Conservation (phyloP, 805 yeast species). For the Tetrapisispora namnaoensis region DNA sequence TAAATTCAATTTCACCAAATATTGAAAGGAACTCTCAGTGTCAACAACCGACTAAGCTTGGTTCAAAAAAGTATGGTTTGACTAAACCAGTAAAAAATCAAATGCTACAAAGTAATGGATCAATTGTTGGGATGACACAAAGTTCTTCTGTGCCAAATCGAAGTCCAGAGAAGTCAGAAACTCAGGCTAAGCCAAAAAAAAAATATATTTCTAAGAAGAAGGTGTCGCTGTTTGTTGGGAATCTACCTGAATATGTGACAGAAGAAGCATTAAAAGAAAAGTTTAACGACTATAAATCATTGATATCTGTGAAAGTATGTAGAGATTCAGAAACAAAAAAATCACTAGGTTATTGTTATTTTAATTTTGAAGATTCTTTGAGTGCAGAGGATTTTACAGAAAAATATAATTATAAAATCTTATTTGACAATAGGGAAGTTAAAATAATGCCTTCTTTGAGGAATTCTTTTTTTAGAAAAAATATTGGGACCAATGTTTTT, state of each 20-base stretch:
- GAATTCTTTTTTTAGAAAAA: slow-evolving; percentile 34
- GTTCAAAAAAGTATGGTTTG: not conserved
- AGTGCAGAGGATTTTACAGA: slow-evolving; percentile 51
- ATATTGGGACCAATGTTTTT: slow-evolving; percentile 44
- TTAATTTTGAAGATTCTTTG: slow-evolving; percentile 41
- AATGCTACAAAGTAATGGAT: not conserved
- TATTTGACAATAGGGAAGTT: slow-evolving; percentile 32
- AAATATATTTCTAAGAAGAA: not conserved
- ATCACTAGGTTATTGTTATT: slow-evolving; percentile 66
- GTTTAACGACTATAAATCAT: slow-evolving; percentile 37
- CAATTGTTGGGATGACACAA: not conserved
- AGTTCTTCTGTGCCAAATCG: not conserved
- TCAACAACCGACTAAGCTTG: not conserved
- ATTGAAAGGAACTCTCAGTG: not conserved
- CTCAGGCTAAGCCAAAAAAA: not conserved
- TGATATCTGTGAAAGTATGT: slow-evolving; percentile 53
- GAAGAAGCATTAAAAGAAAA: slow-evolving; percentile 38
- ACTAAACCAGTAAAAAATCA: not conserved
- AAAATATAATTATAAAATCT: slow-evolving; percentile 41
- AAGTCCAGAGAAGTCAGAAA: not conserved
- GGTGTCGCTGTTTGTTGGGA: slow-evolving; percentile 51
- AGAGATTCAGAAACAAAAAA: slow-evolving; percentile 41
- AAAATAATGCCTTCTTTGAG: slow-evolving; percentile 49
- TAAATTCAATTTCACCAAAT: not conserved
- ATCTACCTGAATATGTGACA: slow-evolving; percentile 40